Percentiles rank a stretch among this genome's conserved stretches.
These are phyloP conservation scores for Tolypocladium album DNA, from an alignment of 2,329 filamentous ascomycete genomes.

Conservation along the genomic window DNA sequence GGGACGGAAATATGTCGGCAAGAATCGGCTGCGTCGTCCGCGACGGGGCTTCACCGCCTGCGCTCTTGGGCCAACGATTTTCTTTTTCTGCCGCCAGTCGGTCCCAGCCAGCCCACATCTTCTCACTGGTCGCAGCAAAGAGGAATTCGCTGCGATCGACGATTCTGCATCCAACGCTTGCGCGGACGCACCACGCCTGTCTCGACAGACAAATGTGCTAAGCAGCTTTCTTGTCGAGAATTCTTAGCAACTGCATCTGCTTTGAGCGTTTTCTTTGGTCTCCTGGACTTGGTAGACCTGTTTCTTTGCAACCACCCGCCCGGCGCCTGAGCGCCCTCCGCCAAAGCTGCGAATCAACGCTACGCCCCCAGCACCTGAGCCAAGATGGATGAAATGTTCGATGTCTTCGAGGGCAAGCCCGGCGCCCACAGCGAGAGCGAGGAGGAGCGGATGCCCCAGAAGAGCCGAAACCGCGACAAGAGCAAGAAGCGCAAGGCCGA, in stretches of 20 bases:
- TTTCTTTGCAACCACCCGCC: neutral
- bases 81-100: conserved; percentile 16
- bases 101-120: conserved; percentile 12
- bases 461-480: conserved; percentile 44
- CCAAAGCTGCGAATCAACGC: neutral
- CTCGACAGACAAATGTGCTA: neutral
- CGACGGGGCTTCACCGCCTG: conserved; percentile 14
- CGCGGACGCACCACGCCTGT: neutral
- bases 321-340: neutral
- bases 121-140: neutral
- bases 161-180: conserved; percentile 9
- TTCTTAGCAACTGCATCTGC: neutral
- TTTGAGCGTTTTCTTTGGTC: neutral
- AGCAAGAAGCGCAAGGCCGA: conserved; percentile 83
- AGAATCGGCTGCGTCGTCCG: neutral
- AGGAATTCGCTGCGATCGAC: conserved; percentile 3
- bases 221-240: neutral
- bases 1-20: conserved; percentile 1
- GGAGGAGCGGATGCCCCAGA: conserved; percentile 32
- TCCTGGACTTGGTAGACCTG: neutral
- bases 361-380: neutral
- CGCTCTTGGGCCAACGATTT: conserved; percentile 4
- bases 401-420: conserved; percentile 62
- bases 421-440: conserved; percentile 29
- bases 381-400: conserved; percentile 69